These are phyloP conservation scores for Fusarium cyanostomum DNA, from an alignment of 2,329 filamentous ascomycete genomes.

Conservation along the genomic window DNA sequence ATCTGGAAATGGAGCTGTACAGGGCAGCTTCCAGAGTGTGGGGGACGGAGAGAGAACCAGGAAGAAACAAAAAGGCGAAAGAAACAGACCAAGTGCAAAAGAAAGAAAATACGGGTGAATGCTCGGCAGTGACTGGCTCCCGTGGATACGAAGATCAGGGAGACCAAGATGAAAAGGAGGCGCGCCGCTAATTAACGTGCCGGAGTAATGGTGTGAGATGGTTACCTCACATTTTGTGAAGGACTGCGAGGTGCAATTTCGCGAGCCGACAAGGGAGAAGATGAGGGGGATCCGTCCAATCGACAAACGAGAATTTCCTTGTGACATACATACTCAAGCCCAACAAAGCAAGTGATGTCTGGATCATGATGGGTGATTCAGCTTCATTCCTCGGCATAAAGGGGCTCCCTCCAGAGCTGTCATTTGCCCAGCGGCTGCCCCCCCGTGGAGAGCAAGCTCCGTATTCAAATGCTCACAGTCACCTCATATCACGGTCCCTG, in stretches of 20 bases:
- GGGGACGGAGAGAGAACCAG: slow-evolving; percentile 7
- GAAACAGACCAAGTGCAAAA: not conserved
- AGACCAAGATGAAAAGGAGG: slow-evolving; percentile 38
- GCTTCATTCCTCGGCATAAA: slow-evolving; percentile 20
- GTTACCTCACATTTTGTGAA: not conserved
- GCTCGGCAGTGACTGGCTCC: slow-evolving; percentile 1
- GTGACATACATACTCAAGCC: slow-evolving; percentile 23
- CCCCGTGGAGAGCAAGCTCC: too few species aligned
- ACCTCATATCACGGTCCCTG: not conserved
- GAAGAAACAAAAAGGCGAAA: not conserved
- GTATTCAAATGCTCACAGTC: too few species aligned
- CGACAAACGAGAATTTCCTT: not conserved
- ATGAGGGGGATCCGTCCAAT: slow-evolving; percentile 7
- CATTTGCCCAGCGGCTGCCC: not conserved
- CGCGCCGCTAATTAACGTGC: slow-evolving; percentile 32
- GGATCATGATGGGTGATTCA: slow-evolving; percentile 8
- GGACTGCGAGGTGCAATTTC: slow-evolving; percentile 10
- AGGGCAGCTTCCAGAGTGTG: slow-evolving; percentile 13
- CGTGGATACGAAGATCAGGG: slow-evolving; percentile 27
- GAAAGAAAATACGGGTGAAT: not conserved
- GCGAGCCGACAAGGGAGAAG: not conserved
- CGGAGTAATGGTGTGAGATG: slow-evolving; percentile 27
- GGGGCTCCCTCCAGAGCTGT: not conserved
- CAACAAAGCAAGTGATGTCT: slow-evolving; percentile 13
- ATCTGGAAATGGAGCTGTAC: slow-evolving; percentile 12